Evolutionary conservation across 768 basidiomycete genomes (phyloP).

Genomic region (Boletus tomentosulus): DNA sequence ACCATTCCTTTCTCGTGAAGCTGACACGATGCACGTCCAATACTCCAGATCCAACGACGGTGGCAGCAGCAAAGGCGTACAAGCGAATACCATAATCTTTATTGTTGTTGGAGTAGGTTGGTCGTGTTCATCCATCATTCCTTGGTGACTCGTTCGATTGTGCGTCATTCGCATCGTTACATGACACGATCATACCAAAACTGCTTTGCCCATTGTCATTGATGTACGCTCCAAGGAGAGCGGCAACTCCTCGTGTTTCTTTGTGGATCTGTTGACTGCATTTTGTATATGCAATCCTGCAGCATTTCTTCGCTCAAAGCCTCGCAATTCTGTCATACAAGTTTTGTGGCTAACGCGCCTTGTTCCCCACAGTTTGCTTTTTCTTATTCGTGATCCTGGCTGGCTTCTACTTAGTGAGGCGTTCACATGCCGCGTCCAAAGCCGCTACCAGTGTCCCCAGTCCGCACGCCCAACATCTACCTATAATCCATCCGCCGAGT

Average conservation of each 20-base stretch:
- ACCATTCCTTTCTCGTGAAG: background rate
- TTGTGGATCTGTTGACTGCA: background rate
- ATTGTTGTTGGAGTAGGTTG: conserved; percentile 25
- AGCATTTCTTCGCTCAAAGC: background rate
- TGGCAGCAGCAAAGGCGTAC: conserved; percentile 3
- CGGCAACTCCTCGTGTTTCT: background rate
- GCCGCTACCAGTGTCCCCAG: background rate
- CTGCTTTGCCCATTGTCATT: background rate
- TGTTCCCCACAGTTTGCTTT: conserved; percentile 18
- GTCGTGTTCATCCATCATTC: conserved; percentile 9
- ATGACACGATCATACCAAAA: background rate
- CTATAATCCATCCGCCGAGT: conserved; percentile 1
- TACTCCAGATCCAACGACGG: conserved; percentile 9
- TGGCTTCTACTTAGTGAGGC: conserved; percentile 28
- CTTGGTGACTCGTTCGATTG: background rate
- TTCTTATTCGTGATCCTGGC: conserved; percentile 19
- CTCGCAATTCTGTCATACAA: background rate
- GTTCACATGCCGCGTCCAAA: conserved; percentile 4
- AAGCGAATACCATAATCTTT: conserved; percentile 18
- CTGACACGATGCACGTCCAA: conserved; percentile 4
- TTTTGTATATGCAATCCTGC: too few species aligned
- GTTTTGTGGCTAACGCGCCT: conserved; percentile 10
- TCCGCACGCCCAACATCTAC: background rate
- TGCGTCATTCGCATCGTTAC: conserved; percentile 1
- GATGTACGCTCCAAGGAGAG: background rate